Conservation (phyloP, 768 basidiomycete genomes). For the Tylopilus felleus region DNA sequence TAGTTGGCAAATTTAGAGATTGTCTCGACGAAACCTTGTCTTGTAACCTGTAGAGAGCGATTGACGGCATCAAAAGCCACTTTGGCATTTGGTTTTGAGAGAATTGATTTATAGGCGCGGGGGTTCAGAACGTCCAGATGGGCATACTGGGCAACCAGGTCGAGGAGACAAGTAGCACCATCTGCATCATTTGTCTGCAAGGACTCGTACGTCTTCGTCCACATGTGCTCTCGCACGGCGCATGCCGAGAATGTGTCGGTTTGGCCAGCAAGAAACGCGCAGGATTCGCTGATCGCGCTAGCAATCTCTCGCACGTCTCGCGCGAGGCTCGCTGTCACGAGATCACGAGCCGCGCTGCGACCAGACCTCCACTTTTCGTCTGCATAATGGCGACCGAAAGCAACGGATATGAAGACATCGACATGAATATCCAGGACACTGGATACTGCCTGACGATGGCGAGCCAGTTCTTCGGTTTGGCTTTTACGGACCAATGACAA, state of each 20-base stretch:
- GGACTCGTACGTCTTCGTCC: constrained; percentile 62
- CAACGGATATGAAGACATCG: constrained; percentile 43
- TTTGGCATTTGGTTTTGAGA: constrained; percentile 32
- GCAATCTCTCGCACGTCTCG: constrained; percentile 35
- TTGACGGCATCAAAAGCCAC: constrained; percentile 57
- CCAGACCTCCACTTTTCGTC: constrained; percentile 41
- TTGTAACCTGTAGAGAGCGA: constrained; percentile 50
- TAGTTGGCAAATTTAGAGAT: constrained; percentile 66
- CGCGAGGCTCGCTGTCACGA: constrained; percentile 36
- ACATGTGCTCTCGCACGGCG: constrained; percentile 55
- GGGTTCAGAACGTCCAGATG: constrained; percentile 64
- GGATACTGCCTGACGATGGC: constrained; percentile 31
- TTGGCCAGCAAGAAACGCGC: constrained; percentile 30
- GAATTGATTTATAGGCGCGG: constrained; percentile 43
- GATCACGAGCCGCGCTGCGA: constrained; percentile 38
- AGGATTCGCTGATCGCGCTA: constrained; percentile 33
- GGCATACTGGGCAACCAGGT: constrained; percentile 53
- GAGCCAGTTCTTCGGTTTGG: constrained; percentile 24
- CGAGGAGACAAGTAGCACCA: constrained; percentile 57
- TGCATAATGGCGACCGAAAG: constrained; percentile 40
- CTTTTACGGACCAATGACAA: constrained; percentile 33
- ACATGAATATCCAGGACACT: constrained; percentile 51
- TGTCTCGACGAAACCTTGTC: constrained; percentile 58
- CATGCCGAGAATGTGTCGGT: constrained; percentile 33
- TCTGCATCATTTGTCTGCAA: constrained; percentile 57